Evolutionary conservation across 2,329 filamentous ascomycete species (phyloP), one percentile per base, ranked within the genome.

Genomic region (Mycocentrospora acerina): DNA sequence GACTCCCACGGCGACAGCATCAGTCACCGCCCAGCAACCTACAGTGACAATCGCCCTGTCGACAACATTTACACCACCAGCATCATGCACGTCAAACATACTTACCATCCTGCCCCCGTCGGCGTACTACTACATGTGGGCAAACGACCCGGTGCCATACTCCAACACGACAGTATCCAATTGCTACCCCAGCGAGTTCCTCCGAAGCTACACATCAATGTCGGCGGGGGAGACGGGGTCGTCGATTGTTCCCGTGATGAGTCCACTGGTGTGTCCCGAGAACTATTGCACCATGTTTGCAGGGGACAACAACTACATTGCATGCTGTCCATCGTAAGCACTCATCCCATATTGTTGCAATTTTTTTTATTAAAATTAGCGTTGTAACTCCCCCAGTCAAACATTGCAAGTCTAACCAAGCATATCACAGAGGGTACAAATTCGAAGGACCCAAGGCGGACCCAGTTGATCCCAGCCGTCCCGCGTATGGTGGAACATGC

Each of bases 101-200:
- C 42, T 35, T 8, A 29, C 60, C 6, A 48, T 52, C 3, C 45
- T 51, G 39, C 33, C 60, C n/a, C 51, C 55, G 4, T 40, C 55
- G 1, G 53, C 55, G 2, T 46, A 43, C 14, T 60, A 44, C 24
- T 26, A 42, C 17, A 53, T 62, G n/a, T 62, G 54, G 54, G 35
- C 39, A 8, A 60, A 60, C 27, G 53, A 59, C 18, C 59, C 56
- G 2, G 46, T 58, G 1, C 59, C 59, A 1, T 53, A 46, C 2
- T 37, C 38, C 8, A 49, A 49, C 32, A 28, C 28, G 4, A 59
- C 53, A 2, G 22, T 48, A 4, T 49, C 40, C 7, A 47, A 33
- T n/a, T 62, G 59, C 37, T 60, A 55, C 33, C 57, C 59, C 4
- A 29, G 30, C n/a, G 46, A 59, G 13, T 60, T 55, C 29, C 29